phyloP scores from a whole-genome alignment of 108 stramenopile genomes.

The Skeletonema costatum region DNA sequence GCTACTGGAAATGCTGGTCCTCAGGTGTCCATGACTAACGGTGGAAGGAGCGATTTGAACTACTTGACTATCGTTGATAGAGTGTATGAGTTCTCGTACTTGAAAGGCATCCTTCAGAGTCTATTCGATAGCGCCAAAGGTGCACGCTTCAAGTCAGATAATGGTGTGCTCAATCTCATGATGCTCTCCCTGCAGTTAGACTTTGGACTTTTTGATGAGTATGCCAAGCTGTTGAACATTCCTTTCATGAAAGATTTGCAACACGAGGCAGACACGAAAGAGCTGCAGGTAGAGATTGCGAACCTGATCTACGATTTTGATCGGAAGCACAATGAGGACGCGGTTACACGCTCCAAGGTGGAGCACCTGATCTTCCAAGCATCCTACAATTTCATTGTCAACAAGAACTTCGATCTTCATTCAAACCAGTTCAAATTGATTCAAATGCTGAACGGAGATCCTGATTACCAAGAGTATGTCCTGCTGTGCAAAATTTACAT shows the following conservation, averaged over 20 bases:
- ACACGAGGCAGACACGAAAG: slow-evolving; percentile 49
- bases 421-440: slow-evolving; percentile 50
- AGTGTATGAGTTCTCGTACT: slow-evolving; percentile 53
- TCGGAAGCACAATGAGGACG: slow-evolving; percentile 39
- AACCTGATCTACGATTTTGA: slow-evolving; percentile 59
- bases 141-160: slow-evolving; percentile 48
- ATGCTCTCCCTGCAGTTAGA: slow-evolving; percentile 56
- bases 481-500: slow-evolving; percentile 61
- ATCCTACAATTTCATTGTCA: slow-evolving; percentile 60
- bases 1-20: slow-evolving; percentile 30
- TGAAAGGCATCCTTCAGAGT: slow-evolving; percentile 37
- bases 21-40: slow-evolving; percentile 22
- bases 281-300: slow-evolving; percentile 57
- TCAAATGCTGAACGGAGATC: slow-evolving; percentile 50
- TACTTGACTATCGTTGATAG: slow-evolving; percentile 36
- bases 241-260: slow-evolving; percentile 54
- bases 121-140: slow-evolving; percentile 35
- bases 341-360: slow-evolving; percentile 52
- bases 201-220: slow-evolving; percentile 52
- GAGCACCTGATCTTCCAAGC: slow-evolving; percentile 53
- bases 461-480: slow-evolving; percentile 56
- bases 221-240: slow-evolving; percentile 50
- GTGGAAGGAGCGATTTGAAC: slow-evolving; percentile 15
- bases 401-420: slow-evolving; percentile 50
- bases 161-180: slow-evolving; percentile 48